Conservation (phyloP, 257 asterid species). For the Lycium ferocissimum region DNA sequence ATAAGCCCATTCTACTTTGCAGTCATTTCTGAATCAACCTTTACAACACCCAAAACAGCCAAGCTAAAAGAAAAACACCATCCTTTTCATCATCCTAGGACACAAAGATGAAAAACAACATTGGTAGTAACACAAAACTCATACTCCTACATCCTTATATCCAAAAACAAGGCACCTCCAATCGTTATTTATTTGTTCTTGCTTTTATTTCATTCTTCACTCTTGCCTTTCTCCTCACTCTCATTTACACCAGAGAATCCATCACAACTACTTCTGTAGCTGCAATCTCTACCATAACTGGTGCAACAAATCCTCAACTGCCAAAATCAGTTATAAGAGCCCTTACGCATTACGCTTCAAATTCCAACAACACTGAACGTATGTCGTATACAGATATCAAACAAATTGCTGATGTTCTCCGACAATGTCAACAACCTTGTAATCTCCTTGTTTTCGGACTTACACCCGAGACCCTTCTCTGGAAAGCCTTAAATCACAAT, state of each 20-base stretch:
- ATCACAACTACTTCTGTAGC: slow-evolving; percentile 47
- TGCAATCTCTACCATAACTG: slow-evolving; percentile 38
- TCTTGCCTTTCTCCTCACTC: slow-evolving; percentile 67
- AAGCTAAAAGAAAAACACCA: background rate
- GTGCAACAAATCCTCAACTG: slow-evolving; percentile 33
- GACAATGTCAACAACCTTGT: slow-evolving; percentile 57
- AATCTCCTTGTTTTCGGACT: slow-evolving; percentile 61
- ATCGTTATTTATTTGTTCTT: slow-evolving; percentile 70
- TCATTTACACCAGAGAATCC: slow-evolving; percentile 79
- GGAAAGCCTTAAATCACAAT: slow-evolving; percentile 60
- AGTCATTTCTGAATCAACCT: background rate
- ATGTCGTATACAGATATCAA: slow-evolving; percentile 60
- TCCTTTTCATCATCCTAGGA: background rate
- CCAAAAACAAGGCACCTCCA: slow-evolving; percentile 87
- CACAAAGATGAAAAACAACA: slow-evolving; percentile 69
- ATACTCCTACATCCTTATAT: slow-evolving; percentile 94
- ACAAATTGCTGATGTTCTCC: slow-evolving; percentile 56
- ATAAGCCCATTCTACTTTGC: background rate
- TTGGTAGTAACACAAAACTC: slow-evolving; percentile 69
- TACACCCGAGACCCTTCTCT: slow-evolving; percentile 59
- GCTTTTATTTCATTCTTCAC: slow-evolving; percentile 73
- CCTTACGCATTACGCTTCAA: slow-evolving; percentile 58
- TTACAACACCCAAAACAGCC: too few species aligned
- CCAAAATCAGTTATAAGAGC: slow-evolving; percentile 48
- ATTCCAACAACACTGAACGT: slow-evolving; percentile 52